Conservation (phyloP, 2,329 filamentous ascomycete genomes). For the Conoideocrella luteorostrata region DNA sequence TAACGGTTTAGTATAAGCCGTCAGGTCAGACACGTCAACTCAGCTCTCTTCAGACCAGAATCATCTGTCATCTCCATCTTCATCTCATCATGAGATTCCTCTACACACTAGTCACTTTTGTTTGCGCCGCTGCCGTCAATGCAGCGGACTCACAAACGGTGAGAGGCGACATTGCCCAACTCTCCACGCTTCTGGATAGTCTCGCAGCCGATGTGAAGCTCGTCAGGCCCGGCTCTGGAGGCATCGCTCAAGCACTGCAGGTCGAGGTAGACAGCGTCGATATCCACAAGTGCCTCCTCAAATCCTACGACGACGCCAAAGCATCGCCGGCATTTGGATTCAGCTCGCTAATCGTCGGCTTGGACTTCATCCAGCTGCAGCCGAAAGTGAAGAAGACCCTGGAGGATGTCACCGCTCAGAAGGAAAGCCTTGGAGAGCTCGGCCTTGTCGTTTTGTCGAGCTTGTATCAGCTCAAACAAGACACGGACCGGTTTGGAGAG, state of each 20-base stretch:
- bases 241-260: constrained; percentile 6
- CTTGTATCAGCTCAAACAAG: constrained; percentile 3
- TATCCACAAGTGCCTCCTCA: constrained; percentile 3
- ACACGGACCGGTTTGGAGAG: not conserved
- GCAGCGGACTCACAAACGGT: not conserved
- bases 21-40: too few relatives aligned
- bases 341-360: not conserved
- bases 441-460: constrained; percentile 2
- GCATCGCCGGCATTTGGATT: not conserved
- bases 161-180: not conserved
- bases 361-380: constrained; percentile 2
- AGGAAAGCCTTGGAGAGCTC: constrained; percentile 1
- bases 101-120: not conserved
- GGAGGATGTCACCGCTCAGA: not conserved
- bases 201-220: not conserved
- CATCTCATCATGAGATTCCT: not conserved
- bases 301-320: not conserved
- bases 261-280: constrained; percentile 1
- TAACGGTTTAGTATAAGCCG: too few relatives aligned
- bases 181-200: not conserved
- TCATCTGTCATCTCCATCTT: not conserved
- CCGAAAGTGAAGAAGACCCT: constrained; percentile 3
- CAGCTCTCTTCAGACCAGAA: too few relatives aligned
- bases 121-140: not conserved
- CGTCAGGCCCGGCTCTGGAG: not conserved